phyloP scores from a whole-genome alignment of 2,329 filamentous ascomycete species.

The Macrophomina tecta region DNA sequence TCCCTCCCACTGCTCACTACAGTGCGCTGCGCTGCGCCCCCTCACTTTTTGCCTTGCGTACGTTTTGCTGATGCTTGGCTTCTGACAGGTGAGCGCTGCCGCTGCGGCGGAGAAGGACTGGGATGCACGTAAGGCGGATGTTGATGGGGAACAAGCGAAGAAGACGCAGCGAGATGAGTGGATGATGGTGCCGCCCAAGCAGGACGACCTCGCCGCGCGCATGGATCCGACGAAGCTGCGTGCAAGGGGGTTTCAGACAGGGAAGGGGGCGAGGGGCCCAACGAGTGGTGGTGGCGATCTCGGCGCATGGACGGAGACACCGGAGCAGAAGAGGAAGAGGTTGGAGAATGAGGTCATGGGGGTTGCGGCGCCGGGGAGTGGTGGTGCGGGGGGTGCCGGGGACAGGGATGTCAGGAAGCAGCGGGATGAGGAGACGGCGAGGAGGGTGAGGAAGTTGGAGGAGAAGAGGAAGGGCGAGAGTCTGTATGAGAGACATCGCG shows the following conservation, averaged over 20 bases:
- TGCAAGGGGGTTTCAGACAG: constrained; percentile 81
- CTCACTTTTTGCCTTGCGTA: not conserved
- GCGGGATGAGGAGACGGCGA: constrained; percentile 53
- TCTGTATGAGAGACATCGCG: constrained; percentile 54
- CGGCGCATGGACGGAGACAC: constrained; percentile 89
- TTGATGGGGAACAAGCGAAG: constrained; percentile 32
- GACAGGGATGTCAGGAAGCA: constrained; percentile 37
- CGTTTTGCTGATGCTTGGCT: not conserved
- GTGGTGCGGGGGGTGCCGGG: constrained; percentile 36
- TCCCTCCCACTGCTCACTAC: no score
- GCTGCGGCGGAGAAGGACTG: constrained; percentile 31
- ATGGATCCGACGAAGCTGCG: constrained; percentile 84
- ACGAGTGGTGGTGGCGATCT: constrained; percentile 50
- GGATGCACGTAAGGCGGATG: not conserved
- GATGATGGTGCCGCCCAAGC: constrained; percentile 59
- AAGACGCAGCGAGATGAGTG: constrained; percentile 74
- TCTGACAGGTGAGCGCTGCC: not conserved
- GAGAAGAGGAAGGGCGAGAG: constrained; percentile 52
- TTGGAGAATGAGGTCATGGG: constrained; percentile 84
- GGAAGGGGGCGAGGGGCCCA: constrained; percentile 61
- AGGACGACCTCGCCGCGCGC: constrained; percentile 61
- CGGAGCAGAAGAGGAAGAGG: constrained; percentile 82
- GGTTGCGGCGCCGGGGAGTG: constrained; percentile 55
- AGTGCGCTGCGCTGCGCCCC: not conserved
- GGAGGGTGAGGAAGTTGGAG: constrained; percentile 64